Evolutionary conservation across 192 early-diverging fungal species (phyloP), one percentile per base, ranked within the genome.

Genomic region (Coemansia interrupta): DNA sequence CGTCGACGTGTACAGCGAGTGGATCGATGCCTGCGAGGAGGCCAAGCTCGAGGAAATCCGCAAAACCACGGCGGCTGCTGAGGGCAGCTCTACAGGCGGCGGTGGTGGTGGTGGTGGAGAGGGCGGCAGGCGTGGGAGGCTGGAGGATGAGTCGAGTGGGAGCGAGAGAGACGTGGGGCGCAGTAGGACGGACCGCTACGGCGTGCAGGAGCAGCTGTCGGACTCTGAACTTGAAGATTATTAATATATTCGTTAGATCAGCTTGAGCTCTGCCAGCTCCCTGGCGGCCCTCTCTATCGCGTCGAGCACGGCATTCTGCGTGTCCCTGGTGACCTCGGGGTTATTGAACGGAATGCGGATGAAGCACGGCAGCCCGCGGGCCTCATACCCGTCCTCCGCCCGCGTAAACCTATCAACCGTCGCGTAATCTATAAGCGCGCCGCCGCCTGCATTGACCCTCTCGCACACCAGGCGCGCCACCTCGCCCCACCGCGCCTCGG

Each of bases 1-100:
- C 6, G 85, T 94, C 13, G 95, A 97, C 70, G 90, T 97, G 10
- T 97, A 97, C 56, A 82, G 82, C 24, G 90, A 87, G 30, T 97
- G 93, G 93, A 82, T 97, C 24, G 95, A 96, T 74, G 84, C 88
- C 1, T 87, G 84, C 58, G 90, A 92, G 51, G 79, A 84, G 39
- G 82, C 81, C 39, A 80, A 83, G 61, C 56, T 54, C 20, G 52
- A 44, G 38, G 68, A 68, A 9, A 39, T 29, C 5, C 7, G 26
- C 40, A 30, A 32, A 11, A 57, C 15, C 7, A 24, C 44, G 13
- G 30, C 39, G 1, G 39, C 39, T n/a, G 22, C 12, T 22, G 20
- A 19, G 9, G 12, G n/a, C 5, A 43, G 20, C 20, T 26, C 26
- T 26, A 26, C 1, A 36, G 32, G 32, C 32, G 4, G 26, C 10